phyloP scores from a whole-genome alignment of 2,329 filamentous ascomycete genomes.

The Coniella vitis region DNA sequence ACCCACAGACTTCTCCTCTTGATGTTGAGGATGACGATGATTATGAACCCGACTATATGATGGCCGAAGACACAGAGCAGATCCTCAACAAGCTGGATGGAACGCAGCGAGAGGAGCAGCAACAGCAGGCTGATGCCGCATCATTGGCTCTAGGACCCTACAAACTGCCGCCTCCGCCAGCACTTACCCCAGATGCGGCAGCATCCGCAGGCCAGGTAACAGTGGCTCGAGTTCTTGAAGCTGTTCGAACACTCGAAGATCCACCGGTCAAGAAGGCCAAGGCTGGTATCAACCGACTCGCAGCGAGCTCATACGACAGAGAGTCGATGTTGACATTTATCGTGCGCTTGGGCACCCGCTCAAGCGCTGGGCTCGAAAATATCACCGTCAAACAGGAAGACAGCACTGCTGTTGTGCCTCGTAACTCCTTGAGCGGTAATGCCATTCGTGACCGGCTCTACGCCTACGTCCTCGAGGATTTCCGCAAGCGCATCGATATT shows the following conservation, averaged over 20 bases:
- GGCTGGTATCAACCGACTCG: conserved; percentile 74
- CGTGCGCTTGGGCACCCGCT: conserved; percentile 75
- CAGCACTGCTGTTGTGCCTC: conserved; percentile 27
- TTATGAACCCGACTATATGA: conserved; percentile 82
- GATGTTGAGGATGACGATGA: conserved; percentile 77
- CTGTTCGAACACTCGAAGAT: conserved; percentile 68
- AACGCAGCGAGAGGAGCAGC: conserved; percentile 48
- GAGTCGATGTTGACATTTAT: conserved; percentile 90
- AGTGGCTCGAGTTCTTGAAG: conserved; percentile 69
- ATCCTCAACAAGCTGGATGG: conserved; percentile 71
- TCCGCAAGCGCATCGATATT: conserved; percentile 79
- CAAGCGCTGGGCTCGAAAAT: conserved; percentile 63
- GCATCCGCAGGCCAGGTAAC: conserved; percentile 69
- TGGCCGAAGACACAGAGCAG: conserved; percentile 70
- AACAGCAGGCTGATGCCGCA: conserved; percentile 40
- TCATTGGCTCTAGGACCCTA: conserved; percentile 68
- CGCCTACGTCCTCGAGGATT: conserved; percentile 84
- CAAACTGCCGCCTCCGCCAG: conserved; percentile 68
- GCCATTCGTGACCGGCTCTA: conserved; percentile 76
- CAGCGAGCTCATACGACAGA: conserved; percentile 74
- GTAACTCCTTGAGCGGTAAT: conserved; percentile 44
- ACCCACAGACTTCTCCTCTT: conserved; percentile 52
- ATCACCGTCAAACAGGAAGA: conserved; percentile 51
- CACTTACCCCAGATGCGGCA: conserved; percentile 64
- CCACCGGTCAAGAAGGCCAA: conserved; percentile 53